Evolutionary conservation across 805 yeast genomes (phyloP), one percentile per base, ranked within the genome.

Genomic region (Starmerella vaccinii): DNA sequence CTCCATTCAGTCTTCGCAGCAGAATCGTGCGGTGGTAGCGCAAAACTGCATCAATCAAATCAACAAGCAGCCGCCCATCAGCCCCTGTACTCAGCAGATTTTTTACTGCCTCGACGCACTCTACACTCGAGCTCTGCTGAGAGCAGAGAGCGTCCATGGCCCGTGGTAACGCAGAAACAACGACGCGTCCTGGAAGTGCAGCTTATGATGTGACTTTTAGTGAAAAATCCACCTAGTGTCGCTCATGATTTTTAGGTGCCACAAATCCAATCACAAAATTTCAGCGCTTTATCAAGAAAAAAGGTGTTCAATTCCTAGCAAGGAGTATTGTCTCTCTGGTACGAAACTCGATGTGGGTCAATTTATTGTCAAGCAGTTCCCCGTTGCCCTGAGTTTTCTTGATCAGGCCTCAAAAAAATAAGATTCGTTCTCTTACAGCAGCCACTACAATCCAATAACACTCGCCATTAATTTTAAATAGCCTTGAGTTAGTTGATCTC

Each of bases 1-100:
- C 56, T 1, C 47, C 46, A 37, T 51, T 32, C n/a, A 49, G n/a
- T 4, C 45, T 18, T 1, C 51, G 49, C 9, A 39, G 23, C 19
- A 53, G 21, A 4, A 46, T 48, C 1, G 32, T 19, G 15, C 49
- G 49, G 19, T 53, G 44, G 15, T 34, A 19, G 15, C 37, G 8
- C 19, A 49, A 29, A 13, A 27, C 33, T 5, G 48, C 32, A 13
- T 10, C 15, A 6, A 45, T 12, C 3, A 38, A 19, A 2, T 43
- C 47, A 19, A 15, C n/a, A 6, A 46, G 37, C 21, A 22, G 35
- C 13, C 22, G 2, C 6, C 49, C 50, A 12, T 22, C 21, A 9
- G 27, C 16, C 5, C 27, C 32, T 9, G 24, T 6, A 15, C 18
- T 5, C 6, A 48, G 10, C 4, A 42, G 24, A 6, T 4, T 18